These are phyloP conservation scores for Haplosporangium gracile DNA, from an alignment of 192 early-diverging fungal genomes.

Conservation along the genomic window DNA sequence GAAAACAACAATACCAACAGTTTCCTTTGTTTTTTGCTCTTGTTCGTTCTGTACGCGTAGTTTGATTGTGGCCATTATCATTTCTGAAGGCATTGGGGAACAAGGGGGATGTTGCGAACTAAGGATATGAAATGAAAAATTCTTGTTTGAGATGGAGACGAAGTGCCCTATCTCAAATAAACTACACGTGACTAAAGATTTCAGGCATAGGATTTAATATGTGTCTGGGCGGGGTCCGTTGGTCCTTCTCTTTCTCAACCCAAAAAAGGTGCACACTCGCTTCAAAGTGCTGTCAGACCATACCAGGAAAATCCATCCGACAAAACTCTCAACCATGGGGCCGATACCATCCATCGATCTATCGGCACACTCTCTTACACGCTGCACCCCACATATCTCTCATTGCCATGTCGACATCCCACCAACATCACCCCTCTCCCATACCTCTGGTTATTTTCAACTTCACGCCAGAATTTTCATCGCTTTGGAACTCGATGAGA, in stretches of 20 bases:
- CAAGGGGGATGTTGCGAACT: background rate
- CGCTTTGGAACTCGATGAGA: background rate
- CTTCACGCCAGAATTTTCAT: background rate
- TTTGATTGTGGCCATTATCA: background rate
- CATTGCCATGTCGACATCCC: background rate
- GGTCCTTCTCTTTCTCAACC: conserved; percentile 49
- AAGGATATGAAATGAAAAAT: too few relatives aligned
- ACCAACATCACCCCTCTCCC: background rate
- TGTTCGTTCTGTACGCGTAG: background rate
- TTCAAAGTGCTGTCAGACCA: conserved; percentile 12
- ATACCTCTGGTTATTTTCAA: background rate
- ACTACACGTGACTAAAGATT: background rate
- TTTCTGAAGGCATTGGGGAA: background rate
- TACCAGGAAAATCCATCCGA: conserved; percentile 13
- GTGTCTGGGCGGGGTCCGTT: background rate
- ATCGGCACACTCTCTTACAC: background rate
- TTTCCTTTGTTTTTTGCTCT: background rate
- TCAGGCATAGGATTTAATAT: background rate
- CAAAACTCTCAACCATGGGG: background rate
- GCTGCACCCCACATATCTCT: background rate
- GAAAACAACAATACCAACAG: conserved; percentile 3
- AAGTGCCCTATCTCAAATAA: too few relatives aligned
- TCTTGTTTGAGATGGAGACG: too few relatives aligned
- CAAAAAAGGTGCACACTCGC: conserved; percentile 38
- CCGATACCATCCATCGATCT: conserved; percentile 17